Conservation (phyloP, 257 asterid genomes). For the Solanum clarkiae region DNA sequence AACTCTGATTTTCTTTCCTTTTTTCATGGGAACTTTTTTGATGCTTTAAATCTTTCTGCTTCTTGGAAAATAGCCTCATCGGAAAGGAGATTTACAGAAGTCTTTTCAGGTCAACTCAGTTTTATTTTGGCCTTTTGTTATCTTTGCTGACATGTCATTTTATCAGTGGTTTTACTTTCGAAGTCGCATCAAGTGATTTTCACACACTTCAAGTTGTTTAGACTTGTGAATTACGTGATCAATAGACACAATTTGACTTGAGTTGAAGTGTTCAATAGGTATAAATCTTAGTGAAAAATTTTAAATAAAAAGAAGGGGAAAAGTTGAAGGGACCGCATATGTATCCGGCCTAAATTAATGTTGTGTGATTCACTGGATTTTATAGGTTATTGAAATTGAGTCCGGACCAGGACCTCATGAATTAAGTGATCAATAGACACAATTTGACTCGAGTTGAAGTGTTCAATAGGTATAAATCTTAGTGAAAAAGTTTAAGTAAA, state of each 20-base stretch:
- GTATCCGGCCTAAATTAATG: background rate
- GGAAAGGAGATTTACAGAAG: background rate
- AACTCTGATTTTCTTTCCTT: background rate
- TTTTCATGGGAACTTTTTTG: background rate
- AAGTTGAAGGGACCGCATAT: background rate
- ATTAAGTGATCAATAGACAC: background rate
- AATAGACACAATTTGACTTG: background rate
- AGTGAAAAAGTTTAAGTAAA: background rate
- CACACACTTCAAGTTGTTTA: background rate
- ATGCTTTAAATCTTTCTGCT: background rate
- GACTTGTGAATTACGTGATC: background rate
- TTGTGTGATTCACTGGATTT: conserved; percentile 3
- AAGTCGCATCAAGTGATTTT: background rate
- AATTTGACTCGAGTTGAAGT: background rate
- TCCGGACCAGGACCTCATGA: conserved; percentile 70
- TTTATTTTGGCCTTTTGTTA: background rate
- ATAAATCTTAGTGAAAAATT: background rate
- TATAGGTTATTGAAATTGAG: conserved; percentile 68
- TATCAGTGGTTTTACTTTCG: background rate
- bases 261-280: background rate
- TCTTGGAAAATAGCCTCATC: background rate
- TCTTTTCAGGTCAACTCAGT: background rate
- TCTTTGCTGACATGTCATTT: background rate
- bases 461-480: background rate
- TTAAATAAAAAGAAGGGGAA: background rate